Base-by-base conservation (phyloP, 2,329 filamentous ascomycete genomes). In the Diaporthe sp. region DNA sequence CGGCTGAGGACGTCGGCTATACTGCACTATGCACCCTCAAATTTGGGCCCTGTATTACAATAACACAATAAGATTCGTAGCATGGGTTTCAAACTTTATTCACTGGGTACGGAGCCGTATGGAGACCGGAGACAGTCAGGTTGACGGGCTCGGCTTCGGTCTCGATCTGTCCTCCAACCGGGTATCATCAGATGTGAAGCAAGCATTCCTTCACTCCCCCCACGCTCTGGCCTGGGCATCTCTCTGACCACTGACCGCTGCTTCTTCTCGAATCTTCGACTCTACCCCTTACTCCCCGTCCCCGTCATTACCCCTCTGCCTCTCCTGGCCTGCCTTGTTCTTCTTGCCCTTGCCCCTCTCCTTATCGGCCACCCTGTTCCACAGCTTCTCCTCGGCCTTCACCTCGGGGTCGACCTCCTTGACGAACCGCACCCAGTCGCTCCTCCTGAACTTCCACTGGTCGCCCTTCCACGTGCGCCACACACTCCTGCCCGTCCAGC, bases 401-500 rank as follows among this genome's bases (percentile, higher is more conserved):
- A 73, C 53, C 51, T 83, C 82, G 0, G 81, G 80, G 77, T 86
- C 85, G 19, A 87, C 84, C 78, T 90, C 89, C 82, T 89, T 91
- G 76, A 87, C 87, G 88, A 89, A 91, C 3, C 84, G 80, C 77
- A 90, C 88, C 90, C 90, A 92, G 67, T 91, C 90, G 22, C 84
- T 81, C 67, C 86, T 82, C 57, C 87, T 83, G 65, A 87, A 87
- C 79, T 87, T 88, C 89, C 89, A 92, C 81, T 88, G 80, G 76
- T 92, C 90, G 17, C 89, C 90, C 81, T 87, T 88, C 90, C 90
- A 92, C 51, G 84, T 85, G 37, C 88, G 85, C 90, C 90, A 92
- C 12, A 90, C 88, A 73, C 86, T 88, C 12, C 90, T 84, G 0
- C 90, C 90, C 77, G 87, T 85, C 85, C 88, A 91, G 5, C 85